Conservation (phyloP, 352 stramenopile genomes). For the Globisporangium mamillatum region DNA sequence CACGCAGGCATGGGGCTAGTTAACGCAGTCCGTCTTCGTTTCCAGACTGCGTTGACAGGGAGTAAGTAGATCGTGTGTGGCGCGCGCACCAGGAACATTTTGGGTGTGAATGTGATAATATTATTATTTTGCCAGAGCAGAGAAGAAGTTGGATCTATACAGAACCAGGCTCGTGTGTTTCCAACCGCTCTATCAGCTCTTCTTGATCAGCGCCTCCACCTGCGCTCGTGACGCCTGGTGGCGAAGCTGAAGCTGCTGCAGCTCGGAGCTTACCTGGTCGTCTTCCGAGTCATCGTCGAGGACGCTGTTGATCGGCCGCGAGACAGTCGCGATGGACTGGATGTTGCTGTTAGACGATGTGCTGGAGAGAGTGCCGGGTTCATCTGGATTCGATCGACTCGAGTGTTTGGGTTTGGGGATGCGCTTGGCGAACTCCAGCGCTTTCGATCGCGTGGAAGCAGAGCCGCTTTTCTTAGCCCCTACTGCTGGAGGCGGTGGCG, state of each 20-base stretch:
- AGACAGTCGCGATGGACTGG: conserved; percentile 21
- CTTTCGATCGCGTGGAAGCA: conserved; percentile 67
- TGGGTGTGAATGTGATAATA: conserved; percentile 13
- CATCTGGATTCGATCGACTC: conserved; percentile 23
- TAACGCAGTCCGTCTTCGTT: conserved; percentile 24
- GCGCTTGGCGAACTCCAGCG: conserved; percentile 74
- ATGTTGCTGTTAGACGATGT: conserved; percentile 20
- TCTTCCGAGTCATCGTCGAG: conserved; percentile 60
- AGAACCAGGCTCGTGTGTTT: background rate
- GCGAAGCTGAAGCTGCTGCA: conserved; percentile 64
- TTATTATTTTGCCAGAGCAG: conserved; percentile 13
- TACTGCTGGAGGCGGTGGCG: background rate
- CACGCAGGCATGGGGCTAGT: conserved; percentile 68
- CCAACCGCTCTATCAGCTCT: background rate
- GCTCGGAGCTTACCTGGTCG: conserved; percentile 56
- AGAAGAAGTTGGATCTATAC: background rate
- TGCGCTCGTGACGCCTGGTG: conserved; percentile 73
- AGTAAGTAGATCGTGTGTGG: conserved; percentile 2
- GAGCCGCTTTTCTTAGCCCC: conserved; percentile 27
- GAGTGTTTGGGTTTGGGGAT: conserved; percentile 64
- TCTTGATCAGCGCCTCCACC: conserved; percentile 67
- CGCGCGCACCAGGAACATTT: background rate
- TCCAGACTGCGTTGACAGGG: conserved; percentile 5
- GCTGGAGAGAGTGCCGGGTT: conserved; percentile 17
- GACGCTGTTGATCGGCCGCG: conserved; percentile 46